Evolutionary conservation across 2,329 filamentous ascomycete species (phyloP), one percentile per base, ranked within the genome.

Genomic region (Epichloe coenophiala): DNA sequence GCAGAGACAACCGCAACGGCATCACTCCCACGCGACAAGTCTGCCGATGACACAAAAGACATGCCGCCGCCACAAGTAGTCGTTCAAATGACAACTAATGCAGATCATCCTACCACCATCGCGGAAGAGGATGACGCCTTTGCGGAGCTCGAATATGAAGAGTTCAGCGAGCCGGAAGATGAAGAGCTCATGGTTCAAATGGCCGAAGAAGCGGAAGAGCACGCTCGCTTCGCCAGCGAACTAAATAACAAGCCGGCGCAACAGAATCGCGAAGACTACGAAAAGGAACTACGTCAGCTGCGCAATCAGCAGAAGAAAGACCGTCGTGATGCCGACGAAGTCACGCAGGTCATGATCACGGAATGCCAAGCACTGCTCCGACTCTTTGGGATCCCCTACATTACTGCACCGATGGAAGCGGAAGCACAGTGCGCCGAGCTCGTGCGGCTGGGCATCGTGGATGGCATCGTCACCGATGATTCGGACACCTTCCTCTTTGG

Each of bases 331-430:
- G 91, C 94, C 0, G 94, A 98, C 60, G 93, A 98, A 66, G 91
- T 98, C 4, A 95, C 90, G 0, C 87, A 95, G 57, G 84, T 91
- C 57, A 98, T 98, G 93, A 82, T 97, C 40, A 81, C 84, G 1
- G 94, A 98, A 67, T 97, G 93, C 56, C 93, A 98, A 63, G 84
- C 93, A 44, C 77, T 98, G 0, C 78, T 98, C 19, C 78, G 82
- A 5, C 78, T 96, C 8, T 98, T 98, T 65, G 93, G 93, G 0
- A 80, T 98, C 11, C 93, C 93, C 0, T 98, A 98, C 62, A 84
- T 98, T 58, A 98, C 91, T 0, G 93, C 93, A 0, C 94, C 94
- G 0, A 97, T 97, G 93, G 93, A 98, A 75, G 93, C 93, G 0
- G 93, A 98, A 73, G 93, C 93, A 0, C 93, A 98, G 65, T 98